Evolutionary conservation across 495 filamentous ascomycete species (phyloP).

Genomic region (Penicillium lividum): DNA sequence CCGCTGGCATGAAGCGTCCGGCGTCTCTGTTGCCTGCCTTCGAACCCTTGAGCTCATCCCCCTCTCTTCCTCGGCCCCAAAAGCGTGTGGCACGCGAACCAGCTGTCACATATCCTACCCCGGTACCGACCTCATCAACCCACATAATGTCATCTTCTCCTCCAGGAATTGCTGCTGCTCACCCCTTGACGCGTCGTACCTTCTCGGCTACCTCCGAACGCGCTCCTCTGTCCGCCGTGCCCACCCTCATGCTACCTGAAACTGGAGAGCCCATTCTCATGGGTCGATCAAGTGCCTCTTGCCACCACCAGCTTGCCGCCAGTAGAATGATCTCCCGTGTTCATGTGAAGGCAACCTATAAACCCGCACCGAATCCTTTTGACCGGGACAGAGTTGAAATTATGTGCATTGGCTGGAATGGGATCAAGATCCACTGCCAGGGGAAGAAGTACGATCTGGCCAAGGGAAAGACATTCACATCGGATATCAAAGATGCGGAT

Average conservation of each 20-base stretch:
- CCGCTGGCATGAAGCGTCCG: conserved; percentile 72
- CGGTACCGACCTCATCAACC: conserved; percentile 89
- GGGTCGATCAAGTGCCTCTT: conserved; percentile 90
- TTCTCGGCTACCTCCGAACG: conserved; percentile 80
- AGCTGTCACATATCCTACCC: conserved; percentile 69
- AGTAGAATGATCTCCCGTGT: conserved; percentile 90
- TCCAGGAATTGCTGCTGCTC: conserved; percentile 49
- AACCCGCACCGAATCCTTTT: conserved; percentile 61
- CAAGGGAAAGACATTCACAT: conserved; percentile 88
- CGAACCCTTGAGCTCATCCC: conserved; percentile 89
- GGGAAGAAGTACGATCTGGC: conserved; percentile 81
- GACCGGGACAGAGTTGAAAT: conserved; percentile 76
- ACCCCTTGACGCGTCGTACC: conserved; percentile 47
- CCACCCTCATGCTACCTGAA: conserved; percentile 75
- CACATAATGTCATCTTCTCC: conserved; percentile 90
- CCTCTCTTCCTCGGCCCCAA: conserved; percentile 70
- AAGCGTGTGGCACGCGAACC: conserved; percentile 68
- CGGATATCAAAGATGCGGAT: conserved; percentile 83
- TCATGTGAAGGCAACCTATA: conserved; percentile 86
- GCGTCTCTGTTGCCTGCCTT: conserved; percentile 87
- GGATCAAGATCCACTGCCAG: conserved; percentile 88
- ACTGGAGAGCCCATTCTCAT: conserved; percentile 81
- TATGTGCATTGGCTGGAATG: conserved; percentile 93
- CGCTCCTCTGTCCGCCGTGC: conserved; percentile 77
- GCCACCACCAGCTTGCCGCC: conserved; percentile 85